phyloP scores from a whole-genome alignment of 2,329 filamentous ascomycete species.

The Endothia cerciana region DNA sequence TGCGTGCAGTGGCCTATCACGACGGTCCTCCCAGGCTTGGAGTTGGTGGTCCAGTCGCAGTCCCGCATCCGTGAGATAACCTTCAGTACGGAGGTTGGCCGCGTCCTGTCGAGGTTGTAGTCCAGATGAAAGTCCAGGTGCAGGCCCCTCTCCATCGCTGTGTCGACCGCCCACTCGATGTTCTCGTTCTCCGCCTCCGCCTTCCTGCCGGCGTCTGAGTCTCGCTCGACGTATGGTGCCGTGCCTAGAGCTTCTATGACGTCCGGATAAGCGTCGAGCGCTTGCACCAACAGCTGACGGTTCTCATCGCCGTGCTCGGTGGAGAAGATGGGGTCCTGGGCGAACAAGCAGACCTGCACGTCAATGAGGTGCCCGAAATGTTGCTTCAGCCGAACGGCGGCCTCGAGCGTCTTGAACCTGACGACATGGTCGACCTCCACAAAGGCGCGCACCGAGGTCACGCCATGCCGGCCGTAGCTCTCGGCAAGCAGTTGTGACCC shows the following conservation, averaged over 20 bases:
- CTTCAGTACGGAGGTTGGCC: conserved; percentile 52
- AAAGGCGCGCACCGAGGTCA: conserved; percentile 71
- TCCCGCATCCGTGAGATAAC: background rate
- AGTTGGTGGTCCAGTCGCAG: conserved; percentile 48
- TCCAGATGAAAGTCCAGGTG: conserved; percentile 75
- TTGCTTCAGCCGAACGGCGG: conserved; percentile 59
- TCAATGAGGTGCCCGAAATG: conserved; percentile 57
- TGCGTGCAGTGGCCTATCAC: conserved; percentile 72
- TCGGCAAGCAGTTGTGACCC: conserved; percentile 65
- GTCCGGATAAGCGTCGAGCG: conserved; percentile 34
- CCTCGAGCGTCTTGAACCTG: conserved; percentile 45
- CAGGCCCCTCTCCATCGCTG: conserved; percentile 53
- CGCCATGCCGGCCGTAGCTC: conserved; percentile 65
- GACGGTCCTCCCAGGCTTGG: conserved; percentile 50
- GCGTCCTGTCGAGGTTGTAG: conserved; percentile 60
- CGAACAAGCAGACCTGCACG: conserved; percentile 72
- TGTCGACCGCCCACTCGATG: conserved; percentile 64
- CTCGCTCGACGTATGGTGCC: conserved; percentile 71
- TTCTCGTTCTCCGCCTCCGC: conserved; percentile 44
- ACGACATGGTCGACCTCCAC: conserved; percentile 72
- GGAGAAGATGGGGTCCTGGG: conserved; percentile 70
- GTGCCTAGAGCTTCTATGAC: conserved; percentile 65
- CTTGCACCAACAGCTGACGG: conserved; percentile 47
- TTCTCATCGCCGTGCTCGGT: conserved; percentile 54
- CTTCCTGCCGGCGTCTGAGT: conserved; percentile 47